Base-by-base conservation (phyloP, 2,329 filamentous ascomycete species). In the Fusarium succisae region DNA sequence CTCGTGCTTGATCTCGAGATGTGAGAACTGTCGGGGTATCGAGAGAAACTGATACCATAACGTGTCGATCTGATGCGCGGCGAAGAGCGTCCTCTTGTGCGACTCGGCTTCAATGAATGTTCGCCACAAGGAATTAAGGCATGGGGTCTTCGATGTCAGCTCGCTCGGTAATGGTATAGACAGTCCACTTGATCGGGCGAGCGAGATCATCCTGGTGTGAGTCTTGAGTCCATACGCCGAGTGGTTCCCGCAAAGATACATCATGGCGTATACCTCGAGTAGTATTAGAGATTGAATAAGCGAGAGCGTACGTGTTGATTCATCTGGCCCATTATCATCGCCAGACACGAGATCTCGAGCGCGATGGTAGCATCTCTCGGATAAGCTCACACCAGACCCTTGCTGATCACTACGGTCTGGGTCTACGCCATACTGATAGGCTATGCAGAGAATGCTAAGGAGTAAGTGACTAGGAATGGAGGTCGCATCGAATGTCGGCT, bases 1-100 rank as follows among this genome's bases (percentile, higher is more conserved):
- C 22, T 84, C 81, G 59, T 85, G 82, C 67, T 85, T 86, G 69
- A 86, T 82, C 75, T 86, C 84, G 7, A 85, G 76, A 48, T 86
- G 80, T 2, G 82, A 83, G 20, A 83, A 71, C 13, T 74, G 77
- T 10, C 82, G 79, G 11, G 82, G 82, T 22, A 83, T 77, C 4
- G 81, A 83, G 17, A 85, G 75, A 56, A 85, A 79, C 56, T 85
- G 83, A 65, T 86, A 85, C 82, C 83, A 85, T 6, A 85, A 70
- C 1, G 83, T 79, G 63, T 86, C 84, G 32, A 85, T 79, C 62
- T 86, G 83, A 66, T 85, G 84, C 1, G 83, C 79, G 15, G 84
- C 82, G 57, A 84, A 84, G 9, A 83, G 63, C 1, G 84, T 85
- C 24, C 84, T 81, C 63, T 85, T 85, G 45, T 81, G 80, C 0